These are phyloP conservation scores for Diaporthe destruens DNA, from an alignment of 2,329 filamentous ascomycete genomes.

Conservation along the genomic window DNA sequence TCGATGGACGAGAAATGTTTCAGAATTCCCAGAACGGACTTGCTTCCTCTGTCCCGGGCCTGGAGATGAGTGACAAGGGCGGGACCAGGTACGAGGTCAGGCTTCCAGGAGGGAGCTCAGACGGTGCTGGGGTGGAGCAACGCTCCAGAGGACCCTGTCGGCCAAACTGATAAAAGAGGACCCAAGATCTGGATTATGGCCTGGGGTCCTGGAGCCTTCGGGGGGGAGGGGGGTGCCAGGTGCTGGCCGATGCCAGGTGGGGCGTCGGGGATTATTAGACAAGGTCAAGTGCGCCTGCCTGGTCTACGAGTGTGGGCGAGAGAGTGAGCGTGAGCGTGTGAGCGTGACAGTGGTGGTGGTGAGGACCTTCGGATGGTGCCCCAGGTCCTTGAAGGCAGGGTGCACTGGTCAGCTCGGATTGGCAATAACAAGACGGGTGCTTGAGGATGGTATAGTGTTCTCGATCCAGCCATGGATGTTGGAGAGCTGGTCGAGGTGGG, in stretches of 20 bases:
- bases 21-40: slow-evolving; percentile 25
- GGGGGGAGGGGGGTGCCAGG: slow-evolving; percentile 7
- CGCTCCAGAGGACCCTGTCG: slow-evolving; percentile 33
- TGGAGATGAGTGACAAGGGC: slow-evolving; percentile 31
- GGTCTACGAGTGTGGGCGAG: not conserved
- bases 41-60: not conserved
- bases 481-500: slow-evolving; percentile 3
- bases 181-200: slow-evolving; percentile 24
- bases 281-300: not conserved
- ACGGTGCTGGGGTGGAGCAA: slow-evolving; percentile 26
- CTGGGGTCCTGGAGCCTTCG: slow-evolving; percentile 18
- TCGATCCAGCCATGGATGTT: slow-evolving; percentile 24
- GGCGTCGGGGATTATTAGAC: slow-evolving; percentile 29
- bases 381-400: not conserved
- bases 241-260: slow-evolving; percentile 30
- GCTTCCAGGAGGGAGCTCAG: slow-evolving; percentile 23
- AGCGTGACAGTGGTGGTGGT: not conserved
- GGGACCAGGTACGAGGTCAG: slow-evolving; percentile 27
- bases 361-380: not conserved
- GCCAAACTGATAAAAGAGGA: slow-evolving; percentile 31
- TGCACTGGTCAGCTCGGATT: slow-evolving; percentile 21
- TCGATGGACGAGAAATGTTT: slow-evolving; percentile 28
- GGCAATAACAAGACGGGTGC: not conserved
- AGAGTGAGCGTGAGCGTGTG: not conserved
- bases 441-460: not conserved